Percentiles rank a stretch among this genome's conserved stretches.
Evolutionary conservation across 1,284 basidiomycete genomes (phyloP).

Genomic region (Rhodotorula sp.): DNA sequence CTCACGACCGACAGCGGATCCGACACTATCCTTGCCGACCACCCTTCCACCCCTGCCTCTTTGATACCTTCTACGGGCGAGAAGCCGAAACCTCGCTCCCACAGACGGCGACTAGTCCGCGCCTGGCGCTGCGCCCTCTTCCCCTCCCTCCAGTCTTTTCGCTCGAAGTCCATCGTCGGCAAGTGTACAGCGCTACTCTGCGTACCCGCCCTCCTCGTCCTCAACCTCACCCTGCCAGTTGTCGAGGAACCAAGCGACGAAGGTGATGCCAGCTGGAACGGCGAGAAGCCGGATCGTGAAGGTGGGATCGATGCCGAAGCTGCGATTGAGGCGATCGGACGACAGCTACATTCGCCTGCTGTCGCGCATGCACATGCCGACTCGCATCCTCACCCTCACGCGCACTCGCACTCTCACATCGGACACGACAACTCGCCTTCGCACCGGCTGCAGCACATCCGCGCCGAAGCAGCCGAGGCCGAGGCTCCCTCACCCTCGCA

Average conservation of each 20-base stretch:
- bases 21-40: conserved; percentile 1
- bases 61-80: background rate
- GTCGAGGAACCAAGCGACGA: conserved; percentile 56
- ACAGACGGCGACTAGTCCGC: conserved; percentile 51
- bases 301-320: conserved; percentile 39
- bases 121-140: conserved; percentile 67
- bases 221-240: conserved; percentile 89
- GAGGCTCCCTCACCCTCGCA: conserved; percentile 6
- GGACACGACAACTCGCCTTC: conserved; percentile 7
- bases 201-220: conserved; percentile 75
- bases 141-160: conserved; percentile 77
- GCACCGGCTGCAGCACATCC: conserved; percentile 21
- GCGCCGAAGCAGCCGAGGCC: conserved; percentile 16
- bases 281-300: conserved; percentile 35
- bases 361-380: background rate
- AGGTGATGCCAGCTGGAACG: conserved; percentile 15
- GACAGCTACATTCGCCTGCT: conserved; percentile 36
- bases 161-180: conserved; percentile 68
- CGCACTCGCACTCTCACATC: background rate
- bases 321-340: conserved; percentile 27
- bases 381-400: background rate
- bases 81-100: background rate
- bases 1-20: conserved; percentile 28
- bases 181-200: conserved; percentile 76
- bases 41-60: background rate